phyloP scores from a whole-genome alignment of 768 basidiomycete species.

The Russula olivacea region DNA sequence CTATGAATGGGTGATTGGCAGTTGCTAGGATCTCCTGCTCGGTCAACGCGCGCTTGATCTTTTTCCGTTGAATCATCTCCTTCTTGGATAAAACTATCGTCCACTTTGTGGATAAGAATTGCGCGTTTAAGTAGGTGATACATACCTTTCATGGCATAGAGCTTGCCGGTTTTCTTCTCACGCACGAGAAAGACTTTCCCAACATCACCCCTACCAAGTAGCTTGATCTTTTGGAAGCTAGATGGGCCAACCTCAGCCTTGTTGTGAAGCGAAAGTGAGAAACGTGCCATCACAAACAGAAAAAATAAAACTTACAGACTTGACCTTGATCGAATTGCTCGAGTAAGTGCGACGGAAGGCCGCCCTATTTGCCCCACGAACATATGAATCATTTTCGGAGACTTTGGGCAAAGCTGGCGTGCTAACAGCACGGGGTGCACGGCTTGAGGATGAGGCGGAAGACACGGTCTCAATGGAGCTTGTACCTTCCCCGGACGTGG shows the following conservation, averaged over 20 bases:
- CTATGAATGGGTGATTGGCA: constrained; percentile 99
- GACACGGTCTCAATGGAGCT: constrained; percentile 76
- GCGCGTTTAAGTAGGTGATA: constrained; percentile 25
- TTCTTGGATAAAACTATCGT: constrained; percentile 90
- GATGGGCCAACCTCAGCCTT: constrained; percentile 92
- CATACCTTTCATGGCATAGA: constrained; percentile 99
- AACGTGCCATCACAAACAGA: constrained; percentile 1
- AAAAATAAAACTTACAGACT: constrained; percentile 54
- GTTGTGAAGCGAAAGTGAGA: constrained; percentile 7
- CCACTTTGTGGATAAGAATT: constrained; percentile 21
- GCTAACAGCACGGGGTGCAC: constrained; percentile 33
- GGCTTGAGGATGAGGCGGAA: constrained; percentile 63
- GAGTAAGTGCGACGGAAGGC: constrained; percentile 94
- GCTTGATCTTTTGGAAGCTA: constrained; percentile 93
- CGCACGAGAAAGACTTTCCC: constrained; percentile 97
- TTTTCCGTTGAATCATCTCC: constrained; percentile 99
- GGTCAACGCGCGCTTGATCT: constrained; percentile 96
- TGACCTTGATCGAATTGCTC: constrained; percentile 94
- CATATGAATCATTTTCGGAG: constrained; percentile 36
- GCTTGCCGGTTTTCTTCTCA: constrained; percentile 94
- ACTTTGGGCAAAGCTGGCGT: constrained; percentile 37
- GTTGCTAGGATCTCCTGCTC: constrained; percentile 99
- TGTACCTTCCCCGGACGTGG: constrained; percentile 39
- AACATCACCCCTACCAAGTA: constrained; percentile 98
- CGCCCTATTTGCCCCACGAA: constrained; percentile 51